Percentiles rank a stretch among this genome's conserved stretches.
phyloP scores from a whole-genome alignment of 768 basidiomycete species.

The Leccinum obscurum region DNA sequence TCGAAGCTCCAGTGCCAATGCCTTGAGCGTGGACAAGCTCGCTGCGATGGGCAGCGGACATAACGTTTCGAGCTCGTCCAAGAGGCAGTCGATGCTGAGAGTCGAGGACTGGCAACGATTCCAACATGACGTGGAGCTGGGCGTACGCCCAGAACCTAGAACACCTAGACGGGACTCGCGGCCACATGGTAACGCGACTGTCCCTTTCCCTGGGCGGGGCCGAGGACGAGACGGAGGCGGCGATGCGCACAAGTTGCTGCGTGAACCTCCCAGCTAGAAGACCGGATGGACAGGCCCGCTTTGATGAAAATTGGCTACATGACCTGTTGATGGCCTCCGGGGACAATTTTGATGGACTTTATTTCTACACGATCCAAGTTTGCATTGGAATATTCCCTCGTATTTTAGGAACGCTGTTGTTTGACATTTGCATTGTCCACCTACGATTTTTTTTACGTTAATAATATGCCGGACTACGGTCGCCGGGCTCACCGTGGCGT shows the following conservation, averaged over 20 bases:
- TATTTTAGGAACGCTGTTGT: constrained; percentile 21
- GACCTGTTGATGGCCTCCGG: constrained; percentile 16
- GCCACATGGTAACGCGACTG: constrained; percentile 20
- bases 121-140: constrained; percentile 51
- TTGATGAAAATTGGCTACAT: constrained; percentile 2
- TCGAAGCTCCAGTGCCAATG: constrained; percentile 36
- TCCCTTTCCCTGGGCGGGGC: constrained; percentile 35
- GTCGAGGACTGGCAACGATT: constrained; percentile 85
- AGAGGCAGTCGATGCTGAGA: constrained; percentile 71
- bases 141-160: constrained; percentile 27
- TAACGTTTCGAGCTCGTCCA: constrained; percentile 43
- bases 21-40: constrained; percentile 61
- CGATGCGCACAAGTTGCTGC: neutral
- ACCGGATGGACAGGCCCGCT: neutral
- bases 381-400: constrained; percentile 21
- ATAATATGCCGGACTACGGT: constrained; percentile 17
- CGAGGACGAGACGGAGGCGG: constrained; percentile 12
- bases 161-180: constrained; percentile 28
- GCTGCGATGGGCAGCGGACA: constrained; percentile 38
- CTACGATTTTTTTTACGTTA: constrained; percentile 15
- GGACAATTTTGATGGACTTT: constrained; percentile 25
- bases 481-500: neutral
- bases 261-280: constrained; percentile 36
- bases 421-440: constrained; percentile 9
- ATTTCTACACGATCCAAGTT: constrained; percentile 11